These are phyloP conservation scores for Stenogyne calaminthoides DNA, from an alignment of 305 asterid species.

Conservation along the genomic window DNA sequence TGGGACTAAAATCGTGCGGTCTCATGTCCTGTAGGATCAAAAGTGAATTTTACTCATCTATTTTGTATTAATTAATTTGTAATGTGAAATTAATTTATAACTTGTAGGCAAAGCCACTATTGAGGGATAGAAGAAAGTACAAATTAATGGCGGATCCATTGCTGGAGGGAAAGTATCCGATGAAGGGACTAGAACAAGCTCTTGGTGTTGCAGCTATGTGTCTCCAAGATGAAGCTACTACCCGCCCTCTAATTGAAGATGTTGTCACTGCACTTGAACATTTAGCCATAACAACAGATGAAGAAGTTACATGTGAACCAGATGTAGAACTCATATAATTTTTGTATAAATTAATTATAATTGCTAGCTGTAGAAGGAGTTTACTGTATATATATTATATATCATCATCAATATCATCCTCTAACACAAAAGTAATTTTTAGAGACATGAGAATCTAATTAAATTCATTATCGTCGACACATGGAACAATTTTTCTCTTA, in stretches of 20 bases:
- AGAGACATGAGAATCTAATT: not conserved
- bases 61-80: no score
- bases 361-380: no score
- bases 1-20: no score
- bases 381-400: no score
- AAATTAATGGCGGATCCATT: constrained; percentile 66
- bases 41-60: no score
- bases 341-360: not conserved
- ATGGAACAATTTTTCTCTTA: no score
- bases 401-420: not conserved
- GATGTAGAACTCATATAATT: constrained; percentile 9
- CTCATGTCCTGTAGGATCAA: no score
- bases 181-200: constrained; percentile 70
- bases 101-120: constrained; percentile 77
- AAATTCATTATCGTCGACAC: no score
- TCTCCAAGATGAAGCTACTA: constrained; percentile 83
- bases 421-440: not conserved
- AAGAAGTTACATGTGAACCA: constrained; percentile 28
- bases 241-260: constrained; percentile 82
- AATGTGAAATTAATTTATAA: not conserved
- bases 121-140: constrained; percentile 63
- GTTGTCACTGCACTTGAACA: constrained; percentile 90
- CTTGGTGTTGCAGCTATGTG: constrained; percentile 86
- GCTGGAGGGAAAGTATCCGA: constrained; percentile 67
- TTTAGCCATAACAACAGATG: constrained; percentile 47